Evolutionary conservation across 495 filamentous ascomycete genomes (phyloP), one percentile per base, ranked within the genome.

Genomic region (Terfezia claveryi): DNA sequence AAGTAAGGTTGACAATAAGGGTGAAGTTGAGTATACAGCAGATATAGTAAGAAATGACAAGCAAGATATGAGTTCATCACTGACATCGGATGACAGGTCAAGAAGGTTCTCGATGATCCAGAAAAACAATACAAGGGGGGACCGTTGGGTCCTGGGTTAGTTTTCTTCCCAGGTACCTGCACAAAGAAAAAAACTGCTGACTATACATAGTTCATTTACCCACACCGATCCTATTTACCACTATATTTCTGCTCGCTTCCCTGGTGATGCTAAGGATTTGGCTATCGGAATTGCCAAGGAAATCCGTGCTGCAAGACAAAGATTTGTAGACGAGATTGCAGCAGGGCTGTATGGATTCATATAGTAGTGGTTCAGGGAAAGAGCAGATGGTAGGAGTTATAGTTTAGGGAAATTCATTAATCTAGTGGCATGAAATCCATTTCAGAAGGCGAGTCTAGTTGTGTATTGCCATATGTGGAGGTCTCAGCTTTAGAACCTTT

Each of bases 191-290:
- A 46, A 14, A 46, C 6, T 46, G 14, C 41, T 46, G 3, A 14
- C 8, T 46, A 5, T 5, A 9, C 12, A 4, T 20, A 46, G 60
- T 4, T 56, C 56, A 56, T 63, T 62, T 53, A 38, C 51, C 17
- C 60, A 62, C 36, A 56, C 51, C 11, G 61, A 57, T 53, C 54
- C 57, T n/a, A 61, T 52, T 41, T 54, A 61, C 27, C 61, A 41
- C 49, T 63, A 63, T 55, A 37, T 63, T 37, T 59, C 59, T 6
- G 54, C 57, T 41, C 51, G 59, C 49, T 53, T 58, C 57, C 54
- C 59, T 36, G 37, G 60, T 38, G 52, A 53, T 44, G 23, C 49
- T 37, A 54, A 49, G 41, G 41, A 14, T 14, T 20, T 46, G 12
- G 41, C 14, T 46, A 20, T 20, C 12, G 41, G 14, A 46, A 46